Conservation (phyloP, 2,329 filamentous ascomycete genomes). For the Didymella sp. region DNA sequence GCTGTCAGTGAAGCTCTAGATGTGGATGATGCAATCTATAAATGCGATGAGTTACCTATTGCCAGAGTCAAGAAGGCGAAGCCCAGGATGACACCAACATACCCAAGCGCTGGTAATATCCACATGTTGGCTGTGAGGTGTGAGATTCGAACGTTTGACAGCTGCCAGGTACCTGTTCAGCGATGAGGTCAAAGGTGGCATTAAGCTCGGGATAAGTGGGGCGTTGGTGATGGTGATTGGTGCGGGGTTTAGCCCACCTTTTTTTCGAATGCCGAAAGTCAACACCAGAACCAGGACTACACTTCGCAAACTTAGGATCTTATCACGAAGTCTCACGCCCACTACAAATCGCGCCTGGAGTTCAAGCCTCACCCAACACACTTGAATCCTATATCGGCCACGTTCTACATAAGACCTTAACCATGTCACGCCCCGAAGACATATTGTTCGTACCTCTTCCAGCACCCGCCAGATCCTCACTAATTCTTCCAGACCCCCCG, state of each 20-base stretch:
- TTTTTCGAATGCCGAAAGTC: constrained; percentile 1
- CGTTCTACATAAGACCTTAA: constrained; percentile 46
- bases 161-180: constrained; percentile 17
- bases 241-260: constrained; percentile 23
- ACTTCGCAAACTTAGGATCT: neutral
- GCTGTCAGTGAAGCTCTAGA: constrained; percentile 3
- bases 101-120: constrained; percentile 92
- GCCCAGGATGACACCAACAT: constrained; percentile 83
- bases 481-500: constrained; percentile 71
- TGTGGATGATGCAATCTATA: neutral
- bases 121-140: constrained; percentile 69
- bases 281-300: neutral
- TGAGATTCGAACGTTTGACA: constrained; percentile 9
- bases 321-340: neutral
- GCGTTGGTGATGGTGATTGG: constrained; percentile 4
- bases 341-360: neutral
- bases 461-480: constrained; percentile 17
- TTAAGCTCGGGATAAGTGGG: constrained; percentile 22
- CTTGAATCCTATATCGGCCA: neutral
- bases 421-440: constrained; percentile 97
- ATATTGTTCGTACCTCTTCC: constrained; percentile 68
- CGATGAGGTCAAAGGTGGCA: constrained; percentile 41
- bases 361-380: neutral
- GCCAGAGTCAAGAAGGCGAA: constrained; percentile 94
- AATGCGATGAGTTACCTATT: constrained; percentile 67